These are phyloP conservation scores for Cucurbita ficifolia DNA, from an alignment of 306 rosid species.

Conservation along the genomic window DNA sequence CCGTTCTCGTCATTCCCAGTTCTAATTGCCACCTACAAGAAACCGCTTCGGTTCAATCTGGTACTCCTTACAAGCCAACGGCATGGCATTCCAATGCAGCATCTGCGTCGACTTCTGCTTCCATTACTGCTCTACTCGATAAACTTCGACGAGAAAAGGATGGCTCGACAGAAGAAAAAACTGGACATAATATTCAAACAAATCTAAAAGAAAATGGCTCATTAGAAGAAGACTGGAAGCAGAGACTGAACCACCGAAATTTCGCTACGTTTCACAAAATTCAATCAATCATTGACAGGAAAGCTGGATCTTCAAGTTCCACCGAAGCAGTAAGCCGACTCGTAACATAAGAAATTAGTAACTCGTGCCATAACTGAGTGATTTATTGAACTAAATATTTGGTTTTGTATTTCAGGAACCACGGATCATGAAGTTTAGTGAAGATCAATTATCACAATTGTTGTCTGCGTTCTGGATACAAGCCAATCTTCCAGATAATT, in stretches of 20 bases:
- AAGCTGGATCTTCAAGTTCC: conserved; percentile 36
- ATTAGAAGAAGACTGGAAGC: conserved; percentile 54
- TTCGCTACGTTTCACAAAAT: conserved; percentile 58
- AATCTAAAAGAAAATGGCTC: conserved; percentile 34
- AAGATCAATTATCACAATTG: conserved; percentile 78
- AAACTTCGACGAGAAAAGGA: conserved; percentile 70
- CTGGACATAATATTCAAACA: conserved; percentile 22
- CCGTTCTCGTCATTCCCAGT: conserved; percentile 60
- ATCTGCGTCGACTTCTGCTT: conserved; percentile 69
- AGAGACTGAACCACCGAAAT: conserved; percentile 35
- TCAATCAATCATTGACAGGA: conserved; percentile 54
- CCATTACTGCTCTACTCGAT: conserved; percentile 80
- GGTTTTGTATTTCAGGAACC: conserved; percentile 52
- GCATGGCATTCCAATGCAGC: conserved; percentile 46
- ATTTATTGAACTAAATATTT: not conserved
- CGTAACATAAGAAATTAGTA: not conserved
- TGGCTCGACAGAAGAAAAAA: conserved; percentile 32
- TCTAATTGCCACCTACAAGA: conserved; percentile 38
- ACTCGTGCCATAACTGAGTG: not conserved
- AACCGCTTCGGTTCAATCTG: conserved; percentile 31
- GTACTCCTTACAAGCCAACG: conserved; percentile 42
- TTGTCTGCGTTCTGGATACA: conserved; percentile 91
- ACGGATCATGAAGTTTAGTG: conserved; percentile 56
- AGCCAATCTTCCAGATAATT: conserved; percentile 65
- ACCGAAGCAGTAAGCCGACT: conserved; percentile 38